Base-by-base conservation (phyloP, 2,329 filamentous ascomycete species). In the Thielaviopsis cerberus region DNA sequence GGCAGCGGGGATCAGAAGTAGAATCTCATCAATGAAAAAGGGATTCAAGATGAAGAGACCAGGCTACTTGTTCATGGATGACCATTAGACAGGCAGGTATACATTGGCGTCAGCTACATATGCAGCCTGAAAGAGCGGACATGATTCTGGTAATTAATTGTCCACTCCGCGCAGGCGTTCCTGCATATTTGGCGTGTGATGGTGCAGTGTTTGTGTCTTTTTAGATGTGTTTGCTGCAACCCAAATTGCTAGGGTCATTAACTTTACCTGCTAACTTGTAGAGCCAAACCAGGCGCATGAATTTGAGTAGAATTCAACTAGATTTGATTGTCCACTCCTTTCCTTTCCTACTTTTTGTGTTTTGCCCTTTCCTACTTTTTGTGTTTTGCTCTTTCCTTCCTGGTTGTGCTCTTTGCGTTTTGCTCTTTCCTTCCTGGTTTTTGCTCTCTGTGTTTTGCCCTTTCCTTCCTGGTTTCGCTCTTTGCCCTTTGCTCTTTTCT, bases 401-500 rank as follows among this genome's bases (percentile, higher is more conserved):
- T 30, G 27, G n/a, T n/a, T n/a, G n/a, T 51, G 7, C 45, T 55
- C 37, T 55, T 50, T 52, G 56, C 4, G 3, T 24, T 41, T 56
- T 48, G 45, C 27, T 59, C 61, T 62, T 48, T n/a, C 41, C 22
- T 41, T n/a, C n/a, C n/a, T n/a, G n/a, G n/a, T n/a, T 41, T 17
- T 8, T 54, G n/a, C n/a, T n/a, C n/a, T n/a, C 48, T 53, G 27
- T 54, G 24, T 22, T 23, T 17, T 51, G 23, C 20, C 24, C 20
- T 26, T 27, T 15, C 23, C 13, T 51, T 13, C 45, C 53, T 50
- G 53, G 3, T 24, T 41, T 56, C 34, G 45, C 27, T 59, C 61
- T 62, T 61, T 62, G n/a, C n/a, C n/a, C 61, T 57, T 63, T 60
- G 51, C 5, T 30, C 5, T 61, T 57, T 54, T 26, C 6, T 52